These are phyloP conservation scores for Penicillium herquei DNA, from an alignment of 495 filamentous ascomycete species.

Conservation along the genomic window DNA sequence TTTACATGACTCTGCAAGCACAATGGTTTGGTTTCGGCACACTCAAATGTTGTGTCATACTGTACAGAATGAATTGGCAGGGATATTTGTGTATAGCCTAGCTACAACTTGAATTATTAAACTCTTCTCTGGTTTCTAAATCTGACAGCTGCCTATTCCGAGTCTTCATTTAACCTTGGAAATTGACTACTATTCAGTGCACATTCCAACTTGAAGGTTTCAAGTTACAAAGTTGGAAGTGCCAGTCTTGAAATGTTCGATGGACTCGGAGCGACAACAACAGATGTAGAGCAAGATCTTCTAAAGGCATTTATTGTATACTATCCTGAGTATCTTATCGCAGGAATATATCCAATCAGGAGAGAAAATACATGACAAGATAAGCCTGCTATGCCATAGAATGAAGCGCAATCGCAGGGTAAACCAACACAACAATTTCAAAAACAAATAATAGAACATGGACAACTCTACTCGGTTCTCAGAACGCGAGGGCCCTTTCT, in stretches of 20 bases:
- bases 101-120: conserved; percentile 11
- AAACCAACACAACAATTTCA: conserved; percentile 8
- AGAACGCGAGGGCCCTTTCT: conserved; percentile 77
- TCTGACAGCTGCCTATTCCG: too few species aligned
- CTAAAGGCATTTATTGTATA: conserved; percentile 15
- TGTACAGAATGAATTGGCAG: conserved; percentile 21
- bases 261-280: too few species aligned
- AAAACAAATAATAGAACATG: conserved; percentile 5
- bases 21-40: conserved; percentile 17
- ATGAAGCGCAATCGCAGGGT: conserved; percentile 6
- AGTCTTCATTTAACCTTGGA: too few species aligned
- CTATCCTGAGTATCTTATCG: conserved; percentile 6
- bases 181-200: too few species aligned
- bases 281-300: neutral
- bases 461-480: conserved; percentile 67
- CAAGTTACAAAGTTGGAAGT: too few species aligned
- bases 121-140: conserved; percentile 11
- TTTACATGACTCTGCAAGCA: conserved; percentile 15
- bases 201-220: too few species aligned
- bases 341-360: conserved; percentile 10
- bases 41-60: conserved; percentile 13
- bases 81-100: conserved; percentile 9
- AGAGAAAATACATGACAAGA: conserved; percentile 11
- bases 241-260: too few species aligned
- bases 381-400: conserved; percentile 9